Evolutionary conservation across 768 basidiomycete species (phyloP), one percentile per base, ranked within the genome.

Genomic region (Boletus eberwhitei): DNA sequence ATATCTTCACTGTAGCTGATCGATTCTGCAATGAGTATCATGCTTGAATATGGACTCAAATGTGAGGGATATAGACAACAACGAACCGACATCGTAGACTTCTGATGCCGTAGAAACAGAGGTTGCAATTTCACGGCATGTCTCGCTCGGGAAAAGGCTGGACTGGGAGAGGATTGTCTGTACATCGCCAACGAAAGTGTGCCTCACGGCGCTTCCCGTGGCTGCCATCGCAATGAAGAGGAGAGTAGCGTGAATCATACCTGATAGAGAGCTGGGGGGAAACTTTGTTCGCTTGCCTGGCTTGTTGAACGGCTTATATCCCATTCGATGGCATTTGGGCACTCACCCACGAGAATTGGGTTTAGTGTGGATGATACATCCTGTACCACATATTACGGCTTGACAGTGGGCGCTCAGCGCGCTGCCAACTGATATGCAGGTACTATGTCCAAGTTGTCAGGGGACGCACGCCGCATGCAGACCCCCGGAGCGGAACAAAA

Each of bases 1-100:
- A 80, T 74, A 54, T 79, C 82, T 14, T 69, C 62, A 0, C 36
- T 35, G 52, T 82, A 86, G 19, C 65, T 40, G 3, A 58, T 9
- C 7, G 58, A 58, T n/a, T 17, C 59, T 66, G 21, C n/a, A n/a
- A 17, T 11, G 2, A 50, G 26, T 3, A 19, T 17, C 19, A 17
- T 36, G 19, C 19, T 6, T 39, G 13, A 55, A 19, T 1, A 2
- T 9, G 12, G 26, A 22, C 17, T n/a, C 12, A 12, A 36, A 13
- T 21, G 17, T 12, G 13, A 12, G 24, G 7, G 32, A 12, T 35
- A 11, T 24, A 16, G 6, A 35, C n/a, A 5, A 43, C 8, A 1
- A 55, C 51, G 21, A 40, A 59, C 58, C 36, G 4, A 35, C 1
- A 40, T 31, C 19, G 19, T 48, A 60, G 24, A 59, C 37, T 17